phyloP scores from a whole-genome alignment of 1,284 basidiomycete genomes.

The Microbotryomycetes sp. region DNA sequence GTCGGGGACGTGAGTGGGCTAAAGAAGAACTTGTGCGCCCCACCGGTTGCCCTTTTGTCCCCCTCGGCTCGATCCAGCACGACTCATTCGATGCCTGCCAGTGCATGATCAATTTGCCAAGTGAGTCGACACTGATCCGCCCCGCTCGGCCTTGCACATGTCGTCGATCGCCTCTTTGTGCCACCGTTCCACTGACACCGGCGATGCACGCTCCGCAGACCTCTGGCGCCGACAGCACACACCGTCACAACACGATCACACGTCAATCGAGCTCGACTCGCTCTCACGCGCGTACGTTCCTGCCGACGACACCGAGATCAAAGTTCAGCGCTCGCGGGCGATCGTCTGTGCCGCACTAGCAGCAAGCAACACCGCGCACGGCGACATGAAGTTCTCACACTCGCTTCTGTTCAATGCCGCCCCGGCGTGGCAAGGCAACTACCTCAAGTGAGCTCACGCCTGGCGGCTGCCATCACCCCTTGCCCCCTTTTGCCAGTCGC shows the following conservation, averaged over 20 bases:
- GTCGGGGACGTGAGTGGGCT: no score
- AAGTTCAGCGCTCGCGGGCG: no score
- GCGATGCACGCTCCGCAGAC: neutral
- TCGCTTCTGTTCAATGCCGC: slow-evolving; percentile 89
- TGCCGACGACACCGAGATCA: no score
- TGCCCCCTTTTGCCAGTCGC: neutral
- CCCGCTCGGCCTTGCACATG: neutral
- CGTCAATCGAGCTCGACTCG: neutral
- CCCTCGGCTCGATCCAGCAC: no score
- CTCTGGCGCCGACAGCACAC: neutral
- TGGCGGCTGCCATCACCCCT: neutral
- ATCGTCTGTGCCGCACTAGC: no score
- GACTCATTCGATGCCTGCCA: no score
- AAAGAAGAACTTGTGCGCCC: no score
- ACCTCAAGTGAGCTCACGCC: slow-evolving; percentile 60
- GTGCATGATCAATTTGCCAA: neutral
- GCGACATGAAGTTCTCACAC: slow-evolving; percentile 45
- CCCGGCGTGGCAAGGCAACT: slow-evolving; percentile 90
- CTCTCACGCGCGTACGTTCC: no score
- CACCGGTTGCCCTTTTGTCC: no score
- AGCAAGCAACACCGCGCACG: neutral
- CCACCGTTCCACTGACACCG: no score
- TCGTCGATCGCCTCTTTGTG: neutral
- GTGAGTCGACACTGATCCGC: neutral
- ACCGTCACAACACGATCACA: no score